These are phyloP conservation scores for Pseudoperonospora humuli DNA, from an alignment of 352 stramenopile genomes.

Conservation along the genomic window DNA sequence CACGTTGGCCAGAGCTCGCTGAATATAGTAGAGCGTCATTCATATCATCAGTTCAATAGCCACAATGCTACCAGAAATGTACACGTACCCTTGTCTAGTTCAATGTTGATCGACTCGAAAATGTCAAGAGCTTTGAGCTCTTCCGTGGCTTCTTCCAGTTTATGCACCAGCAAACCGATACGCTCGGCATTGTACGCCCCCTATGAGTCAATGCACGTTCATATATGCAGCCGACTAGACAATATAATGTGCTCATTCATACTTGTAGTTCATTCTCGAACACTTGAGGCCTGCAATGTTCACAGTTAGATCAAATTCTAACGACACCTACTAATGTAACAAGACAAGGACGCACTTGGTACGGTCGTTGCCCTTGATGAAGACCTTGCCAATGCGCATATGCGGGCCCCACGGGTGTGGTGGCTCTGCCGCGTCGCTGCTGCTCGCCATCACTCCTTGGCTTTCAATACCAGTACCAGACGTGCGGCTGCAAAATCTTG, in stretches of 20 bases:
- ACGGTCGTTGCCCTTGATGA: conserved; percentile 82
- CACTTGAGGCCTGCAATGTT: conserved; percentile 48
- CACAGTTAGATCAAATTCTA: conserved; percentile 3
- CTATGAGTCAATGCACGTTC: conserved; percentile 15
- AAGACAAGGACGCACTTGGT: conserved; percentile 47
- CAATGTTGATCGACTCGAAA: conserved; percentile 76
- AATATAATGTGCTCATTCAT: too few species aligned
- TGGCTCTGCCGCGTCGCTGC: conserved; percentile 18
- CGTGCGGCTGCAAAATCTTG: neutral
- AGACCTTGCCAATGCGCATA: conserved; percentile 82
- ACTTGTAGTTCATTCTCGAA: conserved; percentile 86
- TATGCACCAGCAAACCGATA: conserved; percentile 54
- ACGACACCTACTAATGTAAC: neutral
- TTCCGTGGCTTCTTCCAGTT: conserved; percentile 49
- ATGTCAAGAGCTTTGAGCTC: conserved; percentile 75
- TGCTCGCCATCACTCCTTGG: conserved; percentile 21
- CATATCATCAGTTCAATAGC: conserved; percentile 2
- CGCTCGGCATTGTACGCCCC: conserved; percentile 53
- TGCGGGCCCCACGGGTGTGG: conserved; percentile 65
- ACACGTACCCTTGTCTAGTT: conserved; percentile 60
- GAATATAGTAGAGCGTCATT: conserved; percentile 3
- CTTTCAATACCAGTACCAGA: too few species aligned
- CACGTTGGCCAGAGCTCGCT: conserved; percentile 56
- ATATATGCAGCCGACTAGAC: too few species aligned
- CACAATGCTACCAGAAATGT: neutral